Evolutionary conservation across 192 early-diverging fungal genomes (phyloP).

Genomic region (Backusella macrospora): DNA sequence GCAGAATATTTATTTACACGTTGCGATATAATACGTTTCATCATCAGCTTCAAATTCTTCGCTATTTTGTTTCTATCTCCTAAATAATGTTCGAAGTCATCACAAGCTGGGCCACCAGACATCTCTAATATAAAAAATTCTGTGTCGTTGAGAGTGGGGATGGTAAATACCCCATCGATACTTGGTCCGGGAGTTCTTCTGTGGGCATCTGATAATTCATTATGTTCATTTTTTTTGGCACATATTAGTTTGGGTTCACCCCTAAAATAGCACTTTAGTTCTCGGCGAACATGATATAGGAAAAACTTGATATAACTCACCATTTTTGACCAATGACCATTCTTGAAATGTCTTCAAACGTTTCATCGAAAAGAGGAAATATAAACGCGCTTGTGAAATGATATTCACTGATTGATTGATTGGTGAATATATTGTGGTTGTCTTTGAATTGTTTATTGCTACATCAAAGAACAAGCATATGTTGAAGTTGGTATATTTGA

Average conservation of each 20-base stretch:
- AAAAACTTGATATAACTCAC: conserved; percentile 17
- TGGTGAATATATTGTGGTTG: background rate
- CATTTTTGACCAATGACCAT: conserved; percentile 16
- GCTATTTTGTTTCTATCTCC: background rate
- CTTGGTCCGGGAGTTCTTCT: background rate
- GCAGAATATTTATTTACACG: conserved; percentile 9
- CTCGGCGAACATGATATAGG: conserved; percentile 16
- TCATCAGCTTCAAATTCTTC: conserved; percentile 8
- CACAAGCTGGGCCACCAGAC: background rate
- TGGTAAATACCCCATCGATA: background rate
- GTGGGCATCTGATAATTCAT: conserved; percentile 16
- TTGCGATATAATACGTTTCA: conserved; percentile 14
- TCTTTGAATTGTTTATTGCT: conserved; percentile 8
- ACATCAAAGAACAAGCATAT: background rate
- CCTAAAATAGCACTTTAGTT: conserved; percentile 17
- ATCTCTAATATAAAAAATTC: conserved; percentile 2
- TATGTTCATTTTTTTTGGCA: conserved; percentile 18
- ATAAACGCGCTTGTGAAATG: conserved; percentile 1
- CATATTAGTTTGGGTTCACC: conserved; percentile 17
- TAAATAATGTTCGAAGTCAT: conserved; percentile 2
- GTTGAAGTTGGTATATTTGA: background rate
- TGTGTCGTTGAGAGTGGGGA: conserved; percentile 1
- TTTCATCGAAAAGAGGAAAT: background rate
- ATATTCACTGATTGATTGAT: background rate
- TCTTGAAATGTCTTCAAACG: background rate